phyloP scores from a whole-genome alignment of 2,329 filamentous ascomycete species.

The Thelonectria blattea region DNA sequence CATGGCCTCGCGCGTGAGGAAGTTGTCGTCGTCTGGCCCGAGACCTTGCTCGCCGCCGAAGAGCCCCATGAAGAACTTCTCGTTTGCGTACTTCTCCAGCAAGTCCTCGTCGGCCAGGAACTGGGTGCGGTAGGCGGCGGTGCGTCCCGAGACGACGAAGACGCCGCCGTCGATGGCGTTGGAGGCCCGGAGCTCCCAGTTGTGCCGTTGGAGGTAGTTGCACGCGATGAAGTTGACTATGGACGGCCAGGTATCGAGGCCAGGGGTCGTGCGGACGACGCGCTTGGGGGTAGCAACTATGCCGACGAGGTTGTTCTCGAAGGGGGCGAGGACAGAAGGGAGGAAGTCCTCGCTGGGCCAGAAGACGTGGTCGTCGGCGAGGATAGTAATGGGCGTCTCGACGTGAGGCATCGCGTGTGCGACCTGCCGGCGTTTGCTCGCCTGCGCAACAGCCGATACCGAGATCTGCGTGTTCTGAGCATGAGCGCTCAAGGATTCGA shows the following conservation, averaged over 20 bases:
- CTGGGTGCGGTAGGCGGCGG: slow-evolving; percentile 55
- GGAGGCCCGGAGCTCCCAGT: slow-evolving; percentile 64
- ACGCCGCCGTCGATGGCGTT: slow-evolving; percentile 64
- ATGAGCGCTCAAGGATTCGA: slow-evolving; percentile 11
- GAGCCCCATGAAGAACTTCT: slow-evolving; percentile 54
- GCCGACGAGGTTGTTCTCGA: slow-evolving; percentile 54
- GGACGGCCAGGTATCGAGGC: slow-evolving; percentile 37
- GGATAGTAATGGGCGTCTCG: slow-evolving; percentile 50
- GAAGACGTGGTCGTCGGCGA: slow-evolving; percentile 60
- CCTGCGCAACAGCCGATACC: slow-evolving; percentile 40
- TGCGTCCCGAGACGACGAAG: slow-evolving; percentile 64
- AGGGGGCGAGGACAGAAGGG: slow-evolving; percentile 48
- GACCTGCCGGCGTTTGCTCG: slow-evolving; percentile 59
- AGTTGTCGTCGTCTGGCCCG: slow-evolving; percentile 66
- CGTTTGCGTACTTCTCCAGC: slow-evolving; percentile 51
- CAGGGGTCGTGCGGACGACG: slow-evolving; percentile 48
- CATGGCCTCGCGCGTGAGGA: slow-evolving; percentile 60
- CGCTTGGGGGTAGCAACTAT: slow-evolving; percentile 63
- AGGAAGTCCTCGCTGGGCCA: slow-evolving; percentile 53
- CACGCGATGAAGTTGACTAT: slow-evolving; percentile 63
- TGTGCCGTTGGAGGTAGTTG: slow-evolving; percentile 66
- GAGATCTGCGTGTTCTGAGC: slow-evolving; percentile 33
- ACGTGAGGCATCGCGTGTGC: slow-evolving; percentile 46
- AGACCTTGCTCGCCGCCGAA: slow-evolving; percentile 46
- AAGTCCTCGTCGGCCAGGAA: slow-evolving; percentile 56